Percentiles rank a stretch among this genome's conserved stretches.
phyloP scores from a whole-genome alignment of 2,329 filamentous ascomycete species.

The Berkeleyomyces basicola region DNA sequence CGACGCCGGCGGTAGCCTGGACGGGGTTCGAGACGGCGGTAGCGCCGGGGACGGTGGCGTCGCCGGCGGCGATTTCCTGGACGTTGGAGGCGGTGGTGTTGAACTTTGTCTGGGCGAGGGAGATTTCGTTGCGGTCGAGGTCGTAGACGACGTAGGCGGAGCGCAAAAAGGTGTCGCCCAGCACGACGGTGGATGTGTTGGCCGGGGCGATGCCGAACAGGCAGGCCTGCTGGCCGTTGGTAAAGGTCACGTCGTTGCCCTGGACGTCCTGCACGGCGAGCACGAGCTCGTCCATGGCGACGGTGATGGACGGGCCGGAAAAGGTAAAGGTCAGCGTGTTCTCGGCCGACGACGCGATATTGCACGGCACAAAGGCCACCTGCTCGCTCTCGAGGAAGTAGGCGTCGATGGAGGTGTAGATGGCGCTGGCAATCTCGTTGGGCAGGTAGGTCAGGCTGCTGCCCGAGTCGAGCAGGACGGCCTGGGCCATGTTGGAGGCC shows the following conservation, averaged over 20 bases:
- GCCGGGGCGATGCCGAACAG: constrained; percentile 51
- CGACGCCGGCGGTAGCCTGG: constrained; percentile 30
- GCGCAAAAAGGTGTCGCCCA: constrained; percentile 60
- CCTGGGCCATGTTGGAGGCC: constrained; percentile 34
- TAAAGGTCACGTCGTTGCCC: constrained; percentile 33
- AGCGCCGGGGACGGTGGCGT: constrained; percentile 35
- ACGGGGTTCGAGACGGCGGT: constrained; percentile 32
- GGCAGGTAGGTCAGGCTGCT: constrained; percentile 53
- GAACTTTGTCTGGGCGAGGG: constrained; percentile 49
- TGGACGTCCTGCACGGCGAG: constrained; percentile 32
- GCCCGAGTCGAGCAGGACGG: constrained; percentile 55
- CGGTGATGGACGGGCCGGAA: constrained; percentile 32
- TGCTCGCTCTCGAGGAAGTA: constrained; percentile 36
- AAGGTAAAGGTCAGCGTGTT: constrained; percentile 31
- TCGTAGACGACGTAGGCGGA: constrained; percentile 65
- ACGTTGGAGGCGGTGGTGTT: constrained; percentile 32
- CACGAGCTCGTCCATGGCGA: constrained; percentile 43
- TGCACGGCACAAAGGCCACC: constrained; percentile 45
- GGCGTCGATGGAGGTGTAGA: constrained; percentile 43
- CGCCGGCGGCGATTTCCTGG: constrained; percentile 36
- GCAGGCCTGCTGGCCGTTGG: constrained; percentile 39
- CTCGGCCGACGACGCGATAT: constrained; percentile 29
- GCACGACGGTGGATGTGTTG: constrained; percentile 36
- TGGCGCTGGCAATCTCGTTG: constrained; percentile 31
- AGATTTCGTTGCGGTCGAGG: constrained; percentile 53